Percentiles rank a stretch among this genome's conserved stretches.
phyloP scores from a whole-genome alignment of 768 basidiomycete species.

The Leccinum boreale region DNA sequence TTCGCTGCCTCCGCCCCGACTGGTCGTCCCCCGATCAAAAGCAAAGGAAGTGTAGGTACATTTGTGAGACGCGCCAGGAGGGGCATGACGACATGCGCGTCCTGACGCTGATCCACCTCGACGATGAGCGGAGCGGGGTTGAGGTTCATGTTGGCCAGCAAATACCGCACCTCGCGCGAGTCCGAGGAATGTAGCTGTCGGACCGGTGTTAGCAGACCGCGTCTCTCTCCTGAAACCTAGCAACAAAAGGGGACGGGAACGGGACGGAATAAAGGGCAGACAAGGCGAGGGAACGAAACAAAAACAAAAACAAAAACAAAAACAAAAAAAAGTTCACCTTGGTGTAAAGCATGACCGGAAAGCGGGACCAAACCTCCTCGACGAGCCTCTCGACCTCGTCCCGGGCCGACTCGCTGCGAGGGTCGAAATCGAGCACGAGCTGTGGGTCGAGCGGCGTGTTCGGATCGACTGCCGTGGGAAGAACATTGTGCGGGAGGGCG shows the following conservation, averaged over 20 bases:
- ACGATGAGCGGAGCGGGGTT: slow-evolving; percentile 63
- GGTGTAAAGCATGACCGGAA: slow-evolving; percentile 73
- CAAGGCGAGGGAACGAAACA: not conserved
- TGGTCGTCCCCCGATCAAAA: slow-evolving; percentile 63
- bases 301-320: not conserved
- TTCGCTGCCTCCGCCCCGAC: slow-evolving; percentile 37
- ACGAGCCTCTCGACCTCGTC: slow-evolving; percentile 61
- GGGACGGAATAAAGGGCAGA: not conserved
- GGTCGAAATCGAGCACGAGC: slow-evolving; percentile 81
- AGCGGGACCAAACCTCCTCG: slow-evolving; percentile 64
- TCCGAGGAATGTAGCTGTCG: slow-evolving; percentile 57
- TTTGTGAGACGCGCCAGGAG: slow-evolving; percentile 61
- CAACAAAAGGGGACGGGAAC: not conserved
- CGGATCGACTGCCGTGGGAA: slow-evolving; percentile 66
- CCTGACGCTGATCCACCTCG: slow-evolving; percentile 71
- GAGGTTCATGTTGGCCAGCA: slow-evolving; percentile 55
- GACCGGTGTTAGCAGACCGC: slow-evolving; percentile 4
- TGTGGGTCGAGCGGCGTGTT: slow-evolving; percentile 68
- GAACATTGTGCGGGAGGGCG: slow-evolving; percentile 70
- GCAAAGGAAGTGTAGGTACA: slow-evolving; percentile 54
- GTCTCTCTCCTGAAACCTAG: not conserved
- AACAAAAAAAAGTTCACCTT: slow-evolving; percentile 43
- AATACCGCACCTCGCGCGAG: slow-evolving; percentile 63
- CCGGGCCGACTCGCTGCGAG: slow-evolving; percentile 54
- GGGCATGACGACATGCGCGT: slow-evolving; percentile 59